These are phyloP conservation scores for Aspergillus bridgeri DNA, from an alignment of 495 filamentous ascomycete species.

Conservation along the genomic window DNA sequence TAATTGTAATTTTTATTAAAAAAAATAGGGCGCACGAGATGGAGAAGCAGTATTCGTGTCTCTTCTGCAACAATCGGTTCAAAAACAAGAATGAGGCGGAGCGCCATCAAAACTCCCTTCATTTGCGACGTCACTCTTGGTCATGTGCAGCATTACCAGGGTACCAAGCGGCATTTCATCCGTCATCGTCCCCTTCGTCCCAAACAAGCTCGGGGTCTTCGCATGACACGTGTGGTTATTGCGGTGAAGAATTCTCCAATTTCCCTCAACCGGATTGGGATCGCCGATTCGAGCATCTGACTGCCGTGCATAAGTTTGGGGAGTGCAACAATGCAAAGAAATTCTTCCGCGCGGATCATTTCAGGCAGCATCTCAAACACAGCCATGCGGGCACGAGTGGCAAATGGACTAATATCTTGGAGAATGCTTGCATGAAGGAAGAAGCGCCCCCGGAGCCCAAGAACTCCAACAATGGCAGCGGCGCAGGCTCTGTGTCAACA, in stretches of 20 bases:
- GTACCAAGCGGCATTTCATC: conserved; percentile 81
- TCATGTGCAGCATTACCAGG: conserved; percentile 83
- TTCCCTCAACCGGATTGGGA: conserved; percentile 75
- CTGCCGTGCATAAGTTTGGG: conserved; percentile 89
- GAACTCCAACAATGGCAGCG: conserved; percentile 15
- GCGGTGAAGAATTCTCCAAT: conserved; percentile 86
- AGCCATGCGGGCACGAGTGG: conserved; percentile 95
- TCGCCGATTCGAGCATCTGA: conserved; percentile 76
- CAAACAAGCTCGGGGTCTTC: conserved; percentile 40
- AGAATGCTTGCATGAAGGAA: conserved; percentile 96
- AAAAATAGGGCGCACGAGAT: conserved; percentile 67
- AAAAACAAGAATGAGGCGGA: conserved; percentile 99
- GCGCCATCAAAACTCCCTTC: conserved; percentile 93
- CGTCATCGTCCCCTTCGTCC: conserved; percentile 48
- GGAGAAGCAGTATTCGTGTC: conserved; percentile 94
- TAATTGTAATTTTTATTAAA: conserved; percentile 11
- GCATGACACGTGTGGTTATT: conserved; percentile 88
- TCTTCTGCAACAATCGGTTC: conserved; percentile 91
- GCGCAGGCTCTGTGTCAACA: conserved; percentile 1
- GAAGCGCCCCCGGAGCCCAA: conserved; percentile 55
- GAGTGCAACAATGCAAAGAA: conserved; percentile 99
- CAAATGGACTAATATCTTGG: conserved; percentile 98
- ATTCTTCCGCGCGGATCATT: conserved; percentile 96
- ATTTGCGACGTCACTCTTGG: conserved; percentile 95
- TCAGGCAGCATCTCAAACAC: conserved; percentile 97